A percentile compares a stretch with the other conserved stretches of the same genome.
These are phyloP conservation scores for Aristolochia californica DNA, from an alignment of 164 flowering plant genomes.

Conservation along the genomic window DNA sequence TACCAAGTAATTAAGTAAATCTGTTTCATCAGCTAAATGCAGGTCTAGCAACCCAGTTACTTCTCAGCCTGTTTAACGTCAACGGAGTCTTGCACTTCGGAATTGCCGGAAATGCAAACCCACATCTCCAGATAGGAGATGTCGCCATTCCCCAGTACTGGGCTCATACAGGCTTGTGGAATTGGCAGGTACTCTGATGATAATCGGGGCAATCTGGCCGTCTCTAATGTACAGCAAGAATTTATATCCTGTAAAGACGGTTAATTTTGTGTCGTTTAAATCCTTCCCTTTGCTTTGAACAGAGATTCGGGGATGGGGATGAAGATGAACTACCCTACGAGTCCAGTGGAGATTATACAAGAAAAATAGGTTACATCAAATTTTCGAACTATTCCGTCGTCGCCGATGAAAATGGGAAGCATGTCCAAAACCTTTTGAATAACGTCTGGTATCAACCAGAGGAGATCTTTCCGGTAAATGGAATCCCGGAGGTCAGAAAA, in stretches of 20 bases:
- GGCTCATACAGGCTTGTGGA: conserved; percentile 75
- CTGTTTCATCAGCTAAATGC: conserved; percentile 40
- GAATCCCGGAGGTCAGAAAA: conserved; percentile 51
- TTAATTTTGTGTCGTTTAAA: neutral
- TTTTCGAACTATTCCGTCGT: conserved; percentile 27
- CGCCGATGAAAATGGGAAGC: neutral
- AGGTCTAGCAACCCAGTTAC: conserved; percentile 47
- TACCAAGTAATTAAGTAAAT: conserved; percentile 10
- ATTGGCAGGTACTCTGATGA: conserved; percentile 52
- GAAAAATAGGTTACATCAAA: conserved; percentile 40
- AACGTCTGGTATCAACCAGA: conserved; percentile 74
- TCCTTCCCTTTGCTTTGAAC: neutral
- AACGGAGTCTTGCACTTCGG: conserved; percentile 70
- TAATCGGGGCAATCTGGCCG: no score
- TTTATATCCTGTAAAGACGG: neutral
- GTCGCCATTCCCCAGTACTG: conserved; percentile 54
- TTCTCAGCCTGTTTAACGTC: conserved; percentile 42
- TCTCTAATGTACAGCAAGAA: no score
- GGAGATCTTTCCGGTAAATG: conserved; percentile 50
- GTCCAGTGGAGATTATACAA: conserved; percentile 53
- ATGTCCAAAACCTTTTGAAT: conserved; percentile 38
- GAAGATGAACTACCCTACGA: conserved; percentile 42
- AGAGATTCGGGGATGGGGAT: conserved; percentile 65
- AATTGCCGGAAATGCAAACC: conserved; percentile 75
- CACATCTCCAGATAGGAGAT: conserved; percentile 52